These are phyloP conservation scores for Penicillium sp. DNA, from an alignment of 2,329 filamentous ascomycete genomes.

Conservation along the genomic window DNA sequence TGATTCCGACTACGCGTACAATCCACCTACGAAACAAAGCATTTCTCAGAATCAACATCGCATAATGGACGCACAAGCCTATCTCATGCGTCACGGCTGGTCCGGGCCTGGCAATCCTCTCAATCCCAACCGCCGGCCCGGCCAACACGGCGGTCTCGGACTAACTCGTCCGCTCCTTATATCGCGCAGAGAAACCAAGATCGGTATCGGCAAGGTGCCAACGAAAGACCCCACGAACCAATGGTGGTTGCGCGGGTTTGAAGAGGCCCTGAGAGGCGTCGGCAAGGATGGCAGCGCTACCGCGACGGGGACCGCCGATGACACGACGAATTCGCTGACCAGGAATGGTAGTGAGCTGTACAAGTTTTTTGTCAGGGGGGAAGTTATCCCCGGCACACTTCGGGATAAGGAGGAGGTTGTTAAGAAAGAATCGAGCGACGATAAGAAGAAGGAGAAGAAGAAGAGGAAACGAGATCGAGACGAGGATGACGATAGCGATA, in stretches of 20 bases:
- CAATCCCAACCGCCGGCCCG: conserved; percentile 56
- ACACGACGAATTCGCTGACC: conserved; percentile 34
- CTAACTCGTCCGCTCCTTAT: conserved; percentile 80
- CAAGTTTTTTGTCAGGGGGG: conserved; percentile 78
- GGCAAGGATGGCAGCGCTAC: conserved; percentile 57
- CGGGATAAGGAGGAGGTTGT: conserved; percentile 5
- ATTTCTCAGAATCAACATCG: not conserved
- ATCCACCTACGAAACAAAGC: not conserved
- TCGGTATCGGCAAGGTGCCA: conserved; percentile 76
- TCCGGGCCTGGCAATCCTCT: conserved; percentile 83
- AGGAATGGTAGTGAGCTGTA: conserved; percentile 61
- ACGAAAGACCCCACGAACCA: conserved; percentile 65
- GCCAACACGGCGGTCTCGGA: conserved; percentile 62
- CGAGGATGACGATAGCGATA: conserved; percentile 17
- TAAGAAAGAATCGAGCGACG: conserved; percentile 14
- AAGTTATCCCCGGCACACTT: conserved; percentile 67
- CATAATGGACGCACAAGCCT: conserved; percentile 78
- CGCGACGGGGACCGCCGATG: conserved; percentile 42
- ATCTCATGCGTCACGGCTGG: conserved; percentile 86
- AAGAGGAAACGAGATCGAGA: conserved; percentile 30
- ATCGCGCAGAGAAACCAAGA: conserved; percentile 74
- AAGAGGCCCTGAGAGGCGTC: conserved; percentile 79
- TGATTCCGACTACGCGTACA: not conserved
- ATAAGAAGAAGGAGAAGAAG: conserved; percentile 24
- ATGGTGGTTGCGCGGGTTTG: conserved; percentile 96